Evolutionary conservation across 192 early-diverging fungal species (phyloP).

Genomic region (Coemansia javaensis): DNA sequence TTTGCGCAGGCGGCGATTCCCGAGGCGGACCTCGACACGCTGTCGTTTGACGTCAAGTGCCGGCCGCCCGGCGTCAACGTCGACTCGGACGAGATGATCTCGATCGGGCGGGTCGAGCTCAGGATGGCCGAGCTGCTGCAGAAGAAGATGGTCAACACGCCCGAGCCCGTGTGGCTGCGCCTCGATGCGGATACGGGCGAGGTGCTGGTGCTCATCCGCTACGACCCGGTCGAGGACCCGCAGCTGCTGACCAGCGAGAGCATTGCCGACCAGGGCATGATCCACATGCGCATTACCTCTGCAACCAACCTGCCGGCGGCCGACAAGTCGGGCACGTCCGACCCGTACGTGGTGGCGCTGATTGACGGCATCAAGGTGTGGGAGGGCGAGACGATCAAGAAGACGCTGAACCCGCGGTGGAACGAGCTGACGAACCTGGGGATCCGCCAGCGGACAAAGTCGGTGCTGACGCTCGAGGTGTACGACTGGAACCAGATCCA

Average conservation of each 20-base stretch:
- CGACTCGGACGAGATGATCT: conserved; percentile 43
- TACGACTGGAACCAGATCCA: conserved; percentile 79
- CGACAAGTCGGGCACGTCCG: conserved; percentile 67
- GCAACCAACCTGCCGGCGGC: conserved; percentile 61
- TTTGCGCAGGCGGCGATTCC: conserved; percentile 43
- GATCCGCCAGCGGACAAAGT: conserved; percentile 53
- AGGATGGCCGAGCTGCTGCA: conserved; percentile 43
- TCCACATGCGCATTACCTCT: conserved; percentile 56
- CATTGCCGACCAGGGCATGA: conserved; percentile 59
- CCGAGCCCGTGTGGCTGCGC: conserved; percentile 48
- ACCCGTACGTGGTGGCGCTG: conserved; percentile 66
- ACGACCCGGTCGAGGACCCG: conserved; percentile 44
- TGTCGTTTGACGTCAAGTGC: conserved; percentile 40
- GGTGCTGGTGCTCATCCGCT: conserved; percentile 49
- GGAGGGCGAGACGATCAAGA: conserved; percentile 67
- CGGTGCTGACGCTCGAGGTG: conserved; percentile 58
- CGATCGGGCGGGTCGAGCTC: conserved; percentile 46
- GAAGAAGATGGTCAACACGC: conserved; percentile 42
- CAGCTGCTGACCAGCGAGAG: conserved; percentile 43
- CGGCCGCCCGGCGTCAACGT: conserved; percentile 29
- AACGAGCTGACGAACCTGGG: conserved; percentile 61
- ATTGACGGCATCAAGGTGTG: conserved; percentile 62
- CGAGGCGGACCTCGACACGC: conserved; percentile 27
- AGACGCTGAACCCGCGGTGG: conserved; percentile 68
- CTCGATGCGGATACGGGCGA: conserved; percentile 50